Evolutionary conservation across 768 basidiomycete genomes (phyloP), one percentile per base, ranked within the genome.

Genomic region (Collybiopsis confluens): DNA sequence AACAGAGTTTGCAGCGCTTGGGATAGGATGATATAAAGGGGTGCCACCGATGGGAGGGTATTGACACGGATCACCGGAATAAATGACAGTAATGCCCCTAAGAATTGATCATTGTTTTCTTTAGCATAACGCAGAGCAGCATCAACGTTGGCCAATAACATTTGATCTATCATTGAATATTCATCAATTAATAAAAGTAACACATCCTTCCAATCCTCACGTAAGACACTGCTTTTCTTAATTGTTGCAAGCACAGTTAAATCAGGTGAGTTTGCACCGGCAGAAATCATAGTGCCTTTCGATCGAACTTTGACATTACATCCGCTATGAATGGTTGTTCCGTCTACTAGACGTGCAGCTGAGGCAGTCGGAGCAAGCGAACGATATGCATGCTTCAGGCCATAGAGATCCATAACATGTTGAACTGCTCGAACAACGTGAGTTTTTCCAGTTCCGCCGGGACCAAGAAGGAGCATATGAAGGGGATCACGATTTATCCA

Each of bases 381-480:
- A 2, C 64, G 21, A 11, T 70, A 60, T 2, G 55, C 45, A 42
- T 70, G 61, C 0, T 16, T 58, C 37, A 50, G 56, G 1, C 61
- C 56, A 47, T 62, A 65, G 1, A 33, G 28, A 2, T 24, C 33
- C 65, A 70, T 66, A 0, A 70, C 51, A 0, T 18, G 2, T 24
- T 63, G 44, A 0, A 71, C 45, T 0, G 67, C 64, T 15, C 58
- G 38, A 0, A 68, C 62, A 27, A 68, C 60, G 41, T 69, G 62
- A 4, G 63, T 70, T 54, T 70, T 71, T 4, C 68, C 68, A 28
- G 67, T 70, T 0, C 68, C 68, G 2, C 67, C 69, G 3, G 68
- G 65, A 1, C 68, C 67, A 16, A 62, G 64, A 52, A 69, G 56
- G 0, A 62, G 26, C 61, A 67, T 55, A 0, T 24, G 21, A 35